Evolutionary conservation across 768 basidiomycete genomes (phyloP), one percentile per base, ranked within the genome.

Genomic region (Mycena capillaripes): DNA sequence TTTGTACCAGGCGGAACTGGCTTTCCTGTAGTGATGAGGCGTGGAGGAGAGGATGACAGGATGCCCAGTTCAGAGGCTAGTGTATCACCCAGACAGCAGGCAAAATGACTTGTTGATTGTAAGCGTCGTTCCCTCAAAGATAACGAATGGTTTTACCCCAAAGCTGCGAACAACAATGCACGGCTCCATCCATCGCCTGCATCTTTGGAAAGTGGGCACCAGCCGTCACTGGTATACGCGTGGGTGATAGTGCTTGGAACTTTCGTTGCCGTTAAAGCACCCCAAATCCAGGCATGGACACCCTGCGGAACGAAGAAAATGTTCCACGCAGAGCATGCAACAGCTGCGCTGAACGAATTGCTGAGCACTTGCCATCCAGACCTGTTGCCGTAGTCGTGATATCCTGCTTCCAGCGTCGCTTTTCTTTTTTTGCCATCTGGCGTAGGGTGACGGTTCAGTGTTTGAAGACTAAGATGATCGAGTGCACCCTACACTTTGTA

Each of bases 11-110:
- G 91, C 2, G 96, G 96, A 0, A 96, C 95, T 1, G 82, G 75
- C 74, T 87, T 88, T 63, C 93, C 81, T 5, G 94, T 96, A 6
- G 96, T 97, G 75, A 98, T 89, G 38, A 97, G 89, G 56, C 91
- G 78, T 38, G 97, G 95, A 4, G 86, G 86, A 17, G 88, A 84
- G 42, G 79, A 79, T 29, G 96, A 93, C 50, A 98, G 86, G 73
- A 98, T 96, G 38, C 97, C 97, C 27, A 98, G 88, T 82, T 98
- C 97, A 11, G 95, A 97, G 0, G 96, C 96, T 2, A 98, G 89
- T 0, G 97, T 98, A 77, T 98, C 97, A 7, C 95, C 97, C 11
- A 97, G 86, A 78, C 94, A 96, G 81, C 94, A 96, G 3, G 92
- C 92, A 80, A 96, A 95, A 78, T 97, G 96, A 4, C 95, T 96